phyloP scores from a whole-genome alignment of 2,329 filamentous ascomycete genomes.

The Myriosclerotinia curreyana region DNA sequence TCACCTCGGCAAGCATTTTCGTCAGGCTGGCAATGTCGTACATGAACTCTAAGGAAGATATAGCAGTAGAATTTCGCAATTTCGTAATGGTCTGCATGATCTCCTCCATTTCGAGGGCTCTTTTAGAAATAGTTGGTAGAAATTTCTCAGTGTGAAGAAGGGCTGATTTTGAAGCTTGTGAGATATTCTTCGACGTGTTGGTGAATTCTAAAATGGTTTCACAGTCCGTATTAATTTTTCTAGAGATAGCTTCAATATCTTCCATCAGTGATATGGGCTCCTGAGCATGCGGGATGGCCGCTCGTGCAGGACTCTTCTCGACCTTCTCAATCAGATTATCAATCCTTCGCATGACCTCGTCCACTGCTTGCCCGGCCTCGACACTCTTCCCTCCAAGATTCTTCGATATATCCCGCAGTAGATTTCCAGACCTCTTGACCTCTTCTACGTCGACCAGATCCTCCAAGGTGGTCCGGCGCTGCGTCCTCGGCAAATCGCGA shows the following conservation, averaged over 20 bases:
- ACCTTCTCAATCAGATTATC: constrained; percentile 62
- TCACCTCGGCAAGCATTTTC: constrained; percentile 67
- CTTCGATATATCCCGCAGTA: constrained; percentile 56
- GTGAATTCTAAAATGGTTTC: constrained; percentile 70
- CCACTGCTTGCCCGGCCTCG: constrained; percentile 59
- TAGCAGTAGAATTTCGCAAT: constrained; percentile 65
- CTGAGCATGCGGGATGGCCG: constrained; percentile 54
- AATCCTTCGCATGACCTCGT: constrained; percentile 59
- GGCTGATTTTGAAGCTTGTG: constrained; percentile 62
- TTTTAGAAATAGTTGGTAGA: constrained; percentile 55
- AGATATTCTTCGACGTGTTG: constrained; percentile 62
- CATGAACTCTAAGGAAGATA: constrained; percentile 70
- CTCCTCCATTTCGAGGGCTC: constrained; percentile 59
- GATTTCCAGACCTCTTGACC: constrained; percentile 67
- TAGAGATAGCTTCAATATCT: constrained; percentile 81
- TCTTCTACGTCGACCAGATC: constrained; percentile 74
- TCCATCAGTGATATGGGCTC: constrained; percentile 69
- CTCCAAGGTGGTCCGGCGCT: constrained; percentile 58
- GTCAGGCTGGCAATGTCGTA: constrained; percentile 78
- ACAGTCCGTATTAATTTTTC: constrained; percentile 84
- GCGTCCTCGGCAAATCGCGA: constrained; percentile 44
- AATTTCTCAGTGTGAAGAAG: constrained; percentile 61
- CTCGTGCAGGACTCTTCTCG: constrained; percentile 55
- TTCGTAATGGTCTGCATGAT: constrained; percentile 58
- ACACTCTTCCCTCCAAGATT: constrained; percentile 59